Evolutionary conservation across 495 filamentous ascomycete genomes (phyloP).

Genomic region (Penicillium diatomitis): DNA sequence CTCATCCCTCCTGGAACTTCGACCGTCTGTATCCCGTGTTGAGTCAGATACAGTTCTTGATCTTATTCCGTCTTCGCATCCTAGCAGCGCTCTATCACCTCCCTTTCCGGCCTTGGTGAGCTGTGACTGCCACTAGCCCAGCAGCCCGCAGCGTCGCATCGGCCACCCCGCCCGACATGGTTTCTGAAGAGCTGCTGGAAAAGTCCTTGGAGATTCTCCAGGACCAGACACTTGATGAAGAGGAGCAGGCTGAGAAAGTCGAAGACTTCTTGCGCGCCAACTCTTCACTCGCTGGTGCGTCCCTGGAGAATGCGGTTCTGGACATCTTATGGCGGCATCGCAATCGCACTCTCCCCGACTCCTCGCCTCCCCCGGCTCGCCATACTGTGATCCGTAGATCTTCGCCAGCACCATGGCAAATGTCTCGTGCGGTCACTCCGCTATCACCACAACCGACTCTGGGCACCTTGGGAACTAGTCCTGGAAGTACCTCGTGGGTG

Average conservation of each 20-base stretch:
- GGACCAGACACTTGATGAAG: slow-evolving; percentile 74
- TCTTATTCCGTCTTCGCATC: not conserved
- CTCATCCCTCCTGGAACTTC: not conserved
- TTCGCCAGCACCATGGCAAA: slow-evolving; percentile 91
- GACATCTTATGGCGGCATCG: slow-evolving; percentile 89
- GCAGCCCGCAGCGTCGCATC: too few relatives aligned
- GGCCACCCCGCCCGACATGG: slow-evolving; percentile 45
- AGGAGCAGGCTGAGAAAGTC: slow-evolving; percentile 89
- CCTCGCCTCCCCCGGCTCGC: slow-evolving; percentile 72
- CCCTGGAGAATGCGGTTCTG: slow-evolving; percentile 82
- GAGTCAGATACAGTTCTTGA: not conserved
- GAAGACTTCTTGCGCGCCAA: slow-evolving; percentile 77
- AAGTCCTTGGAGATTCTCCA: slow-evolving; percentile 81
- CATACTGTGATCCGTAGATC: slow-evolving; percentile 83
- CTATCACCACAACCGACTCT: slow-evolving; percentile 55
- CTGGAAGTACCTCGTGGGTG: slow-evolving; percentile 70
- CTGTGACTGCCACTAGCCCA: not conserved
- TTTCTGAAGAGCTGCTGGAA: slow-evolving; percentile 86
- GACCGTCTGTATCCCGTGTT: not conserved
- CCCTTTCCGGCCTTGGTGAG: not conserved
- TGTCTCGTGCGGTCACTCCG: slow-evolving; percentile 67
- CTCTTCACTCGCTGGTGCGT: slow-evolving; percentile 63
- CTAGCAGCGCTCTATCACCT: not conserved
- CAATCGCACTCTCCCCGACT: slow-evolving; percentile 62
- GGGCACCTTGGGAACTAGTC: slow-evolving; percentile 58